Base-by-base conservation (phyloP, 768 basidiomycete species). In the Boletus edulis region DNA sequence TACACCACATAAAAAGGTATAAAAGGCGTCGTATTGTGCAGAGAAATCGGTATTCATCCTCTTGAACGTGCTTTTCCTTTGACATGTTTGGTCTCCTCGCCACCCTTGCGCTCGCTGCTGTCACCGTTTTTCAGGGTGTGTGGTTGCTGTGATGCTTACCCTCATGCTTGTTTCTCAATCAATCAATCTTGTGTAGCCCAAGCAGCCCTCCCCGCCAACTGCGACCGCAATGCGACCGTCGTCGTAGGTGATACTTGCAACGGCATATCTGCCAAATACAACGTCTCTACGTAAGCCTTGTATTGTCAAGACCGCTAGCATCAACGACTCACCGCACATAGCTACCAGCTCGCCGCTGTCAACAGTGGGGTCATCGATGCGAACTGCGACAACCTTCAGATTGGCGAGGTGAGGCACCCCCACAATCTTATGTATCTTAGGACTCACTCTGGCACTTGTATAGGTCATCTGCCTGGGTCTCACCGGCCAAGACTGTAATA, bases 161-260 rank as follows among this genome's bases (percentile, higher is more conserved):
- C n/a, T 39, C 15, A 13, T 7, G 10, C 13, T 47, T 44, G 27
- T 50, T 31, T 52, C 38, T 55, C 15, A 24, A 5, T 24, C 24
- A 24, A 24, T 24, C 24, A 54, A 5, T 22, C 10, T 20, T 8
- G 83, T 64, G 66, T 57, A 31, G 85, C 85, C 64, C 82, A 78
- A 24, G 74, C 73, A 5, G 10, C 55, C 10, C 57, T 73, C 52
- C 78, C 77, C 35, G 57, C 65, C 48, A 62, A 71, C 42, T 89
- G 89, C 66, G 73, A 78, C n/a, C 82, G 89, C 59, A 76, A 66
- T 18, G 84, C 84, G 66, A 85, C 80, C 49, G 77, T 90, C 50
- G 61, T 71, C 55, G 62, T 65, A 7, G 82, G 81, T 34, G 84
- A 89, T 64, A 80, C 77, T 54, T 91, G 89, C 67, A n/a, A 89